phyloP scores from a whole-genome alignment of 2,329 filamentous ascomycete species.

The Nigrograna mackinnonii region DNA sequence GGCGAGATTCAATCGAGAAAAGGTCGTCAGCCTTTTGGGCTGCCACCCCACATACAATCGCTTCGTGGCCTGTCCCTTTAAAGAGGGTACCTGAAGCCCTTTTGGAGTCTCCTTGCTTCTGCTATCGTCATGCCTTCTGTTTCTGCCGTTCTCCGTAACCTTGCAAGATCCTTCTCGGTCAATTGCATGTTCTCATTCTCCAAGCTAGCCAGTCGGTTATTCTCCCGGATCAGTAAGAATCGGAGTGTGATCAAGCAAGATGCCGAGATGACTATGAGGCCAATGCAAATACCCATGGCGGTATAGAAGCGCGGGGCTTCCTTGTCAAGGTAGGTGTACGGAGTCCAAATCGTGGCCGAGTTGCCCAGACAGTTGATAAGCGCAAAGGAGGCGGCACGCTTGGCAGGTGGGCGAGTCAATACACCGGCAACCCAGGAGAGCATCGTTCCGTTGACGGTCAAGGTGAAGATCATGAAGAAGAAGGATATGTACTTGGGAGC shows the following conservation, averaged over 20 bases:
- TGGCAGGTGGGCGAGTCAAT: constrained; percentile 57
- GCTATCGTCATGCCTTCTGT: constrained; percentile 55
- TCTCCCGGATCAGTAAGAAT: constrained; percentile 43
- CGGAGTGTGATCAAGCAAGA: constrained; percentile 17
- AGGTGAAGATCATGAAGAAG: constrained; percentile 61
- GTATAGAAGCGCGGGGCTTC: constrained; percentile 21
- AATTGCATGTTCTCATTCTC: constrained; percentile 53
- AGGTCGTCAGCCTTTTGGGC: too few species aligned
- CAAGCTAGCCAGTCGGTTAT: constrained; percentile 54
- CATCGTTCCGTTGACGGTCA: constrained; percentile 58
- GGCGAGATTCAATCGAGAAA: too few species aligned
- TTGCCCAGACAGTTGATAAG: constrained; percentile 61
- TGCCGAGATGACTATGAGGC: constrained; percentile 18
- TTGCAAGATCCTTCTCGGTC: constrained; percentile 51
- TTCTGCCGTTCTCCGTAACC: constrained; percentile 55
- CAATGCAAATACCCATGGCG: constrained; percentile 24
- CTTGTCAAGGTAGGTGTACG: constrained; percentile 40
- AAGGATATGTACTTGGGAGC: constrained; percentile 60
- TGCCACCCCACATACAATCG: too few species aligned
- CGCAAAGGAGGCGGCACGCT: constrained; percentile 58
- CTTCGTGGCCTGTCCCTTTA: too few species aligned
- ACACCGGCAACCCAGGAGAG: constrained; percentile 60
- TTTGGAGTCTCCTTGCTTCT: constrained; percentile 55
- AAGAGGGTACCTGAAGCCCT: constrained; percentile 58
- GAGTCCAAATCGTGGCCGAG: constrained; percentile 54